These are phyloP conservation scores for Gossypium thurberi DNA, from an alignment of 345 rosid genomes.

Conservation along the genomic window DNA sequence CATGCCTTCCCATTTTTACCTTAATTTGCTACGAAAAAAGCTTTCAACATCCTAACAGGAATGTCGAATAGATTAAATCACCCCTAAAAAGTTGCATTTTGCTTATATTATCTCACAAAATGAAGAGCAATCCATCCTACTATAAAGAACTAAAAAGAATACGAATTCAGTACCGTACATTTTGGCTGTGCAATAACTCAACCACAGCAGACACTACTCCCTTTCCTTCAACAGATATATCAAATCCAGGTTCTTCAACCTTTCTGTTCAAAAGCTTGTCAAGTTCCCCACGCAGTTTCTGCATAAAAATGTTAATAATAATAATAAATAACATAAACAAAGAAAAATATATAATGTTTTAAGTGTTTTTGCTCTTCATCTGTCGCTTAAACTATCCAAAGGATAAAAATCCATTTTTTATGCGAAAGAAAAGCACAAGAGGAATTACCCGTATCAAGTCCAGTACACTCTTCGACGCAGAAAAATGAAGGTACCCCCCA, in stretches of 20 bases:
- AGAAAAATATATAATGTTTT: not conserved
- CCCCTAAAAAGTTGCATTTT: not conserved
- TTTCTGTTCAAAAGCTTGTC: conserved; percentile 74
- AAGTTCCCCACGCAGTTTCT: conserved; percentile 78
- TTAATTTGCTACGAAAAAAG: not conserved
- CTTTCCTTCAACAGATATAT: conserved; percentile 69
- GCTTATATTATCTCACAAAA: not conserved
- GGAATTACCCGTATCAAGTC: conserved; percentile 63
- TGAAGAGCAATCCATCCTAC: not conserved
- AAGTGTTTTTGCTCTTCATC: not conserved
- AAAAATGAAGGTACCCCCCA: conserved; percentile 94
- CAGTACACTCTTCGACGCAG: conserved; percentile 70
- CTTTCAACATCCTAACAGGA: not conserved
- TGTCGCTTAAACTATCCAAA: not conserved
- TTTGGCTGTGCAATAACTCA: conserved; percentile 64
- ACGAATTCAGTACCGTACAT: conserved; percentile 18
- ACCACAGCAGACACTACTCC: conserved; percentile 84
- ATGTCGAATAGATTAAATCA: not conserved
- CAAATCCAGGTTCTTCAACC: conserved; percentile 80
- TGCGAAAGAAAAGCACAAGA: not conserved
- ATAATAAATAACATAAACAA: not conserved
- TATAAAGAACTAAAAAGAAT: not conserved
- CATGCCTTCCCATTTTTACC: not conserved
- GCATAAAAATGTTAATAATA: conserved; percentile 11
- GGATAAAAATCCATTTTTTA: not conserved